Evolutionary conservation across 2,329 filamentous ascomycete species (phyloP).

Genomic region (Nemania sp.): DNA sequence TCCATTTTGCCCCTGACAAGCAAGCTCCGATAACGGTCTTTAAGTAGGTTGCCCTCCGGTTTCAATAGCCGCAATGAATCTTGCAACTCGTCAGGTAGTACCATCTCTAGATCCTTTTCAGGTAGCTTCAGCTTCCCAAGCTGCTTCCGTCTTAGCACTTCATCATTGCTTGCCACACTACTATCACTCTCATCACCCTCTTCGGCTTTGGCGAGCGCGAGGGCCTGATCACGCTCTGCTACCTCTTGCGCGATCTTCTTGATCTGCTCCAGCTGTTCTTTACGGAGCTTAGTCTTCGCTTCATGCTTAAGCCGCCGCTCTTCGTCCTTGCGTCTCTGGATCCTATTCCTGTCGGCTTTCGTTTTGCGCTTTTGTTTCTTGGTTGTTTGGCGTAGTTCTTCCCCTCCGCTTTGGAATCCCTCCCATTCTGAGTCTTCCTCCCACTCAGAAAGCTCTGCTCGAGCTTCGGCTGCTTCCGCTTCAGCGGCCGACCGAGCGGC

Average conservation of each 20-base stretch:
- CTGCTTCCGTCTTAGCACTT: constrained; percentile 75
- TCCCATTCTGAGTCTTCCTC: constrained; percentile 95
- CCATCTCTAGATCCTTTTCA: constrained; percentile 82
- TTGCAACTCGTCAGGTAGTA: constrained; percentile 85
- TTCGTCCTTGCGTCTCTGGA: constrained; percentile 88
- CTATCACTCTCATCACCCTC: constrained; percentile 64
- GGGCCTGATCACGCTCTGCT: constrained; percentile 65
- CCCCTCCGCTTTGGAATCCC: constrained; percentile 84
- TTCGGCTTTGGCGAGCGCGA: constrained; percentile 58
- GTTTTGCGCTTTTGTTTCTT: constrained; percentile 90
- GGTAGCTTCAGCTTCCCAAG: constrained; percentile 81
- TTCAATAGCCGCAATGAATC: constrained; percentile 84
- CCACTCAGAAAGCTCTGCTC: constrained; percentile 74
- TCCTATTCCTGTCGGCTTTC: constrained; percentile 85
- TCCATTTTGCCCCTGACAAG: constrained; percentile 92
- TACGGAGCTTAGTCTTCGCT: constrained; percentile 77
- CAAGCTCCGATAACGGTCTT: constrained; percentile 90
- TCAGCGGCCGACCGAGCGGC: constrained; percentile 77
- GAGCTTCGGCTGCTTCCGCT: constrained; percentile 78
- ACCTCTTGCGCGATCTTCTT: constrained; percentile 76
- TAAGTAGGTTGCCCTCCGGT: constrained; percentile 94
- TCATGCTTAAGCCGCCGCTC: constrained; percentile 83
- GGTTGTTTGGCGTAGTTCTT: constrained; percentile 72
- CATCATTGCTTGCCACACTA: constrained; percentile 64
- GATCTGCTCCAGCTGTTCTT: constrained; percentile 77